These are phyloP conservation scores for Trichaptum fuscoviolaceum DNA, from an alignment of 768 basidiomycete species.

Conservation along the genomic window DNA sequence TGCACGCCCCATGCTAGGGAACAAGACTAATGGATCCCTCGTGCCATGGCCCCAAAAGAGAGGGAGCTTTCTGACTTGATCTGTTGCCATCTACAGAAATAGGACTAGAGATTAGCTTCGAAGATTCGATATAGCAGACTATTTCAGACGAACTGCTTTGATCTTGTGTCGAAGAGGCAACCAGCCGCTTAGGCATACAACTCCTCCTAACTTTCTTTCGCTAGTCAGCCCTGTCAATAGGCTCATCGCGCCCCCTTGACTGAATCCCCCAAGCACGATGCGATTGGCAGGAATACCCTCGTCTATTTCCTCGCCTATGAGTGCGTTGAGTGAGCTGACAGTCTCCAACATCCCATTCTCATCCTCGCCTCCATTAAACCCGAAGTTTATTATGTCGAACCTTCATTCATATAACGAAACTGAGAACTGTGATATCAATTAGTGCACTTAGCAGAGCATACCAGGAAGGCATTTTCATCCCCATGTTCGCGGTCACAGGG, in stretches of 20 bases:
- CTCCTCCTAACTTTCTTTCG: conserved; percentile 63
- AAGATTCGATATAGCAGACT: no score
- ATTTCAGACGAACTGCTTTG: conserved; percentile 44
- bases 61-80: conserved; percentile 56
- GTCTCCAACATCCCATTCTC: conserved; percentile 69
- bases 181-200: conserved; percentile 76
- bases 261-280: conserved; percentile 86
- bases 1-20: conserved; percentile 38
- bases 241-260: conserved; percentile 77
- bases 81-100: conserved; percentile 48
- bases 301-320: conserved; percentile 73
- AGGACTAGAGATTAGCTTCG: conserved; percentile 8
- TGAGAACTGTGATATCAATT: background rate
- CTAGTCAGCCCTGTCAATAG: conserved; percentile 69
- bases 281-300: conserved; percentile 61
- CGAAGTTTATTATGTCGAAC: conserved; percentile 75
- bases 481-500: conserved; percentile 70
- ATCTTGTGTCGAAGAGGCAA: conserved; percentile 63
- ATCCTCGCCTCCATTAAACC: conserved; percentile 61
- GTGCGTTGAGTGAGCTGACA: conserved; percentile 51
- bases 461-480: conserved; percentile 76
- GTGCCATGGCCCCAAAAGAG: conserved; percentile 88
- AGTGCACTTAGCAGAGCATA: conserved; percentile 22
- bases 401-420: conserved; percentile 28
- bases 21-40: conserved; percentile 67